These are phyloP conservation scores for Botrytis deweyae DNA, from an alignment of 2,329 filamentous ascomycete species.

Conservation along the genomic window DNA sequence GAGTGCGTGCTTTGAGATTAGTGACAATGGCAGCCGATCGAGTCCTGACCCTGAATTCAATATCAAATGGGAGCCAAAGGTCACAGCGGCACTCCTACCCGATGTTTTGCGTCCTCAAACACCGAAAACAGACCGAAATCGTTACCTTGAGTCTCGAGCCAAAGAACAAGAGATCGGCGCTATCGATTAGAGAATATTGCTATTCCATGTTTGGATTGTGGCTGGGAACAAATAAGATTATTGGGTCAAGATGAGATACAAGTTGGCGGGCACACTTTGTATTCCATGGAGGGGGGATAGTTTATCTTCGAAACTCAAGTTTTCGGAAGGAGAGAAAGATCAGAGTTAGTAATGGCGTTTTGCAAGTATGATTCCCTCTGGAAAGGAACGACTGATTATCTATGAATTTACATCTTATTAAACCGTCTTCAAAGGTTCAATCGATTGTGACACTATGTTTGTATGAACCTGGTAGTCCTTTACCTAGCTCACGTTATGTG, in stretches of 20 bases:
- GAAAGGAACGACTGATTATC: background rate
- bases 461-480: accelerated
- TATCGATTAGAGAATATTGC: too few species aligned
- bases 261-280: background rate
- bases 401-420: background rate
- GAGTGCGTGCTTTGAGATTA: too few species aligned
- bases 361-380: background rate
- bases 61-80: background rate
- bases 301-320: background rate
- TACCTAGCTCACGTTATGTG: background rate
- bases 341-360: background rate
- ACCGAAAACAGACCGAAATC: background rate
- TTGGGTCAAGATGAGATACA: background rate
- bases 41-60: background rate
- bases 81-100: background rate
- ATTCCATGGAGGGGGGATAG: background rate
- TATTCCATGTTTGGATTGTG: background rate
- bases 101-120: accelerated
- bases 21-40: too few species aligned
- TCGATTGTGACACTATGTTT: background rate
- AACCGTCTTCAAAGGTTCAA: background rate
- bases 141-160: background rate
- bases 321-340: background rate
- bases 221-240: background rate
- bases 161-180: background rate